Base-by-base conservation (phyloP, 2,329 filamentous ascomycete genomes). In the Colletotrichum eleusines region DNA sequence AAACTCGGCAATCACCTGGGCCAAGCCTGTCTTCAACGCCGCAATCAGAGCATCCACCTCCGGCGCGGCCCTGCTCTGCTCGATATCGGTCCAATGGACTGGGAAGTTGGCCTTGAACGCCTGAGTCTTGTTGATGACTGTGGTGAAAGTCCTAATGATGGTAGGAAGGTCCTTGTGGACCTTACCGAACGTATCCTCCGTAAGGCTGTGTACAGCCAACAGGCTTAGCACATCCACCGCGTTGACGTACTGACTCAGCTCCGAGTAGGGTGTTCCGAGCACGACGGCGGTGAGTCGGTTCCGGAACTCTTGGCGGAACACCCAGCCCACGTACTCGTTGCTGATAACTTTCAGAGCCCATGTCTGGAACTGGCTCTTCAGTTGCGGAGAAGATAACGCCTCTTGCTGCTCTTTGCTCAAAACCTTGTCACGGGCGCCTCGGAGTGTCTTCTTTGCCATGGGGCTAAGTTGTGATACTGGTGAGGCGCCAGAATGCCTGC, bases 171-270 rank as follows among this genome's bases (percentile, higher is more conserved):
- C 93, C 53, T 90, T 86, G 74, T 97, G 92, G n/a, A 97, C 95
- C 75, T 93, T 92, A 18, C 95, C 95, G 77, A 90, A 96, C 57
- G 87, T 87, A 78, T 98, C 95, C 80, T 98, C 95, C 4, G 84
- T 84, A 64, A 98, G 81, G 79, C 92, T 95, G 72, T 88, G 88
- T 5, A 94, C 87, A 0, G 93, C 88, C 35, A 98, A 85, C 60
- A 87, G 86, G 16, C 89, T 89, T 48, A 96, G 82, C 0, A 91
- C 88, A 70, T 90, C 89, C n/a, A 91, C 85, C 1, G 93, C 92
- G 77, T 95, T 90, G 61, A 92, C 81, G 74, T 94, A 91, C 20
- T 92, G 82, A 38, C 88, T 88, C 1, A 89, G 83, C 76, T 92
- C 90, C 3, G 91, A 92, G 76, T 92, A 90, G 0, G 94, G 94